A percentile compares a stretch with the other conserved stretches of the same genome.
Evolutionary conservation across 768 basidiomycete species (phyloP).

Genomic region (Tubosaeta sp.): DNA sequence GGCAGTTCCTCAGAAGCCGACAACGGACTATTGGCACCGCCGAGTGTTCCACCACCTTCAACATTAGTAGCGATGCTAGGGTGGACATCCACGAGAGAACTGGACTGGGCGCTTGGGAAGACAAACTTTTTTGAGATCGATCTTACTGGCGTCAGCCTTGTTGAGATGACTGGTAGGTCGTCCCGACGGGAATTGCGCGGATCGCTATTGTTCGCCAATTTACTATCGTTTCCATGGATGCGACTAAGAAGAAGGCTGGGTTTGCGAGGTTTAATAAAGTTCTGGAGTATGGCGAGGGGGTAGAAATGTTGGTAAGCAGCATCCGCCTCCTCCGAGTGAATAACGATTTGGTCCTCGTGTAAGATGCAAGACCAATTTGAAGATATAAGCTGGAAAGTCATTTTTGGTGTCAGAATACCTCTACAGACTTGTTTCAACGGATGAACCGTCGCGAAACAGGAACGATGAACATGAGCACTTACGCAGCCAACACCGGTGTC

Average conservation of each 20-base stretch:
- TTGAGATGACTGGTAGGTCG: slow-evolving; percentile 40
- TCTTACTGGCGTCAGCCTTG: slow-evolving; percentile 40
- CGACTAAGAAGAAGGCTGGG: slow-evolving; percentile 14
- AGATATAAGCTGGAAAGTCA: slow-evolving; percentile 45
- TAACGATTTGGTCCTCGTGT: slow-evolving; percentile 61
- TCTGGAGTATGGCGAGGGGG: slow-evolving; percentile 40
- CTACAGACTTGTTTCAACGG: neutral
- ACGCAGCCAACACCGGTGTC: slow-evolving; percentile 74
- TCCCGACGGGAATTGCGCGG: slow-evolving; percentile 13
- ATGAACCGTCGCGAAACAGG: slow-evolving; percentile 1
- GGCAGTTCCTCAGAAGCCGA: slow-evolving; percentile 1
- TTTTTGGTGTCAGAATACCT: slow-evolving; percentile 2
- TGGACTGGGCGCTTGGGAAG: slow-evolving; percentile 35
- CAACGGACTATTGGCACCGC: neutral
- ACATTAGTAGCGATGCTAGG: neutral
- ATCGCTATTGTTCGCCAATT: slow-evolving; percentile 1
- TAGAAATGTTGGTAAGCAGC: slow-evolving; percentile 68
- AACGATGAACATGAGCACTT: slow-evolving; percentile 29
- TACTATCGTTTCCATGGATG: slow-evolving; percentile 5
- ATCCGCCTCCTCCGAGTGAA: slow-evolving; percentile 68
- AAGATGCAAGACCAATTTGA: slow-evolving; percentile 79
- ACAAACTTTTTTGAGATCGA: slow-evolving; percentile 51
- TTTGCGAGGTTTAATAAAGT: slow-evolving; percentile 24
- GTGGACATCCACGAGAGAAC: neutral
- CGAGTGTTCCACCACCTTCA: neutral